Evolutionary conservation across 768 basidiomycete genomes (phyloP), one percentile per base, ranked within the genome.

Genomic region (Serpula lacrymans): DNA sequence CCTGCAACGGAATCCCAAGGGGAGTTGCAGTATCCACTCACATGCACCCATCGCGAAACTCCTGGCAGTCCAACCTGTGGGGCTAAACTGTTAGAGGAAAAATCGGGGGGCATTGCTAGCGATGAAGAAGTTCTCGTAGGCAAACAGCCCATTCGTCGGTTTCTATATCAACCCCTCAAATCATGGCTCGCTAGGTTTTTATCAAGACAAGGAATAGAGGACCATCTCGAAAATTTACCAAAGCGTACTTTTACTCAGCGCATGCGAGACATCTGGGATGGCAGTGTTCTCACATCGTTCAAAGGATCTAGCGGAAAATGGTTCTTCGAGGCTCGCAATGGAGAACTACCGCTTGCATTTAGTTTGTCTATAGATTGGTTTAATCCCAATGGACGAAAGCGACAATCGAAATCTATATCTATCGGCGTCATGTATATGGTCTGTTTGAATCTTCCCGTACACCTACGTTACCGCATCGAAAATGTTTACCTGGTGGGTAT

Each of bases 401-500:
- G n/a, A n/a, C 4, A 4, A 21, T 13, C 24, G n/a, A 33, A 46
- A 21, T 14, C 10, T 1, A 39, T 34, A 14, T 48, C 48, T 2
- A 38, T 44, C 14, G 45, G 45, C 6, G 52, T 33, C 10, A 45
- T 63, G 7, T 59, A 52, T 16, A 34, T 63, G 35, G 43, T 60
- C 5, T 49, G 58, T 13, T 49, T 69, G 6, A 67, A 66, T 36
- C 54, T 71, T 4, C 69, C 68, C 4, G 54, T 47, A 3, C 45
- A 60, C 21, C 39, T 59, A 5, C 57, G 59, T 7, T 67, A 62
- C 44, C 49, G 55, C 4, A 45, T 45, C 2, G 59, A 71, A 41
- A 74, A 74, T 35, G 54, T 74, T 41, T 73, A 58, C 41, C 52
- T 73, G 0, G 67, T 58, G 1, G 71, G 66, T 1, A 48, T 75